Evolutionary conservation across 2,329 filamentous ascomycete species (phyloP).

Genomic region (Colletotrichum acutatum): DNA sequence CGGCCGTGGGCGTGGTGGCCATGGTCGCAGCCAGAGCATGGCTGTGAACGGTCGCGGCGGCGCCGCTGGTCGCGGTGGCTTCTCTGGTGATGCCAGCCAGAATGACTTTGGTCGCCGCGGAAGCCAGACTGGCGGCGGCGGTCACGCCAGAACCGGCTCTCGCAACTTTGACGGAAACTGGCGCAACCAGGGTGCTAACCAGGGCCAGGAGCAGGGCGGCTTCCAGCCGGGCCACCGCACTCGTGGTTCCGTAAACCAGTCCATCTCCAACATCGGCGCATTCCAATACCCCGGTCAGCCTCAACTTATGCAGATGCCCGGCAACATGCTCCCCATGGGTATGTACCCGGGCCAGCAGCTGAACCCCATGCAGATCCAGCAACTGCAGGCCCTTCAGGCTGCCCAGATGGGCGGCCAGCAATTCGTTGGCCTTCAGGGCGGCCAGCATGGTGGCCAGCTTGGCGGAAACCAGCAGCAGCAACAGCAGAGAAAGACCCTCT

Average conservation of each 20-base stretch:
- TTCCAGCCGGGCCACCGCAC: conserved; percentile 95
- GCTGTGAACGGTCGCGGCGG: conserved; percentile 69
- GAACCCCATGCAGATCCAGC: conserved; percentile 87
- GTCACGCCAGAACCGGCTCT: conserved; percentile 84
- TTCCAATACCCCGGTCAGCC: conserved; percentile 93
- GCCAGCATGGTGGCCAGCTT: conserved; percentile 77
- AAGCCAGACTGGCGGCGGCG: conserved; percentile 62
- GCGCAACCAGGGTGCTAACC: conserved; percentile 80
- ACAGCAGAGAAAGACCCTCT: conserved; percentile 96
- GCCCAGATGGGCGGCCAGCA: conserved; percentile 84
- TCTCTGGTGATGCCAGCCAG: conserved; percentile 60
- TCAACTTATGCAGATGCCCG: conserved; percentile 86
- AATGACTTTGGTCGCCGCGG: conserved; percentile 77
- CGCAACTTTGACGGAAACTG: conserved; percentile 99
- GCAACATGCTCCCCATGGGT: conserved; percentile 86
- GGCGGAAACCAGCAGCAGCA: conserved; percentile 79
- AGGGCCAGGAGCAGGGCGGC: conserved; percentile 78
- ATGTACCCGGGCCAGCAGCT: conserved; percentile 88
- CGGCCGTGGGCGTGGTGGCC: conserved; percentile 67
- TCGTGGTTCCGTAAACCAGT: conserved; percentile 85
- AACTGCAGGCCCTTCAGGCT: conserved; percentile 92
- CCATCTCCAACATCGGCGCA: conserved; percentile 82
- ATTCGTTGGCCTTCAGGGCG: conserved; percentile 74
- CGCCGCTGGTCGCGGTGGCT: conserved; percentile 73
- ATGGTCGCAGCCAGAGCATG: conserved; percentile 92